Conservation (phyloP, 129 eudicot genomes). For the Gnaphalium uliginosum region DNA sequence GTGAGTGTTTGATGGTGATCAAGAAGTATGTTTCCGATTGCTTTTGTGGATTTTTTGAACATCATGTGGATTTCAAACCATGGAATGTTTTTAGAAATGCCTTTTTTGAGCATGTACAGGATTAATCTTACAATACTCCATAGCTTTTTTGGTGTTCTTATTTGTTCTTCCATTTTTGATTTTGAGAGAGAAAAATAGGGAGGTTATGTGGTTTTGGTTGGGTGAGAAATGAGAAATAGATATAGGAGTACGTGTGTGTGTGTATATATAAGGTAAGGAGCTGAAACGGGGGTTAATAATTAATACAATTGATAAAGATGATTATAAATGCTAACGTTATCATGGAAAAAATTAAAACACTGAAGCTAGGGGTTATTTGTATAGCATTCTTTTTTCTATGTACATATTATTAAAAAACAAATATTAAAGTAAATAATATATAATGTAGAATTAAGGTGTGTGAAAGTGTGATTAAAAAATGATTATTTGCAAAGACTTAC, state of each 20-base stretch:
- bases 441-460: too few relatives aligned
- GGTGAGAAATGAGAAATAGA: not conserved
- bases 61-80: constrained; percentile 57
- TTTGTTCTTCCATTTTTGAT: constrained; percentile 48
- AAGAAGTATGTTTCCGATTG: constrained; percentile 51
- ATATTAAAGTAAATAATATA: too few relatives aligned
- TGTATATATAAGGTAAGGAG: constrained; percentile 38
- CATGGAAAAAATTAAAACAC: not conserved
- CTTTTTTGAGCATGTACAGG: constrained; percentile 52
- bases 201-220: constrained; percentile 10
- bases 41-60: constrained; percentile 58
- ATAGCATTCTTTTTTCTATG: too few relatives aligned
- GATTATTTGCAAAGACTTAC: too few relatives aligned
- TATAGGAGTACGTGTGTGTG: not conserved
- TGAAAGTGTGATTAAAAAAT: too few relatives aligned
- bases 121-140: constrained; percentile 53
- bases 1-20: constrained; percentile 61
- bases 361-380: too few relatives aligned
- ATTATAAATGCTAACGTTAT: constrained; percentile 7
- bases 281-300: not conserved
- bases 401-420: too few relatives aligned
- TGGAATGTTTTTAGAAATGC: constrained; percentile 50
- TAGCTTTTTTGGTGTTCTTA: constrained; percentile 49
- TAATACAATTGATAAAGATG: not conserved
- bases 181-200: constrained; percentile 21